Base-by-base conservation (phyloP, 1,139 yeast species). In the Yamadazyma atlantica region DNA sequence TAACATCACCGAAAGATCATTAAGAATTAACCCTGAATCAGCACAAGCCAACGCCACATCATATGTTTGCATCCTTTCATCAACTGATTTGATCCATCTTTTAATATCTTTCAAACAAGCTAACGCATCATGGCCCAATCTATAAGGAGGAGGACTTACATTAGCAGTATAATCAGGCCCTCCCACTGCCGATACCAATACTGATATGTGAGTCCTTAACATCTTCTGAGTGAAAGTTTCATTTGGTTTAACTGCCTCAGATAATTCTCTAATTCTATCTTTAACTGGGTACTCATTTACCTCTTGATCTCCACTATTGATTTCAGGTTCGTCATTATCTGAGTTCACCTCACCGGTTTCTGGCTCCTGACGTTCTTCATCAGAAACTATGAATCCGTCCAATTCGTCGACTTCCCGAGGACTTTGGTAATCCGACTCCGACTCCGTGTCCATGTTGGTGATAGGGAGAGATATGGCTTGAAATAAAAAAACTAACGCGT, bases 11-110 rank as follows among this genome's bases (percentile, higher is more conserved):
- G 84, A 59, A 42, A 92, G 59, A 59, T 92, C 98, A 50, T 79
- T 80, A 2, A 70, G 58, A 3, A 90, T 82, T 21, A 92, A 67
- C 1, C 85, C 85, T 8, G 85, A 79, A 37, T 87, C 94, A 4
- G 90, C 86, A 48, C 95, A 85, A 0, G 96, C 96, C 34, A 86
- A 69, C 0, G 96, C 95, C 13, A 90, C 96, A 48, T 84, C 89
- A 69, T 79, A 83, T 19, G 80, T 70, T 36, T 75, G 71, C 43
- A 77, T 74, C 30, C 72, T 69, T 42, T 87, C 95, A 57, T 92
- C 98, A 35, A 87, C 92, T 1, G 85, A 73, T 48, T 79, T 79
- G 39, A 92, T 75, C 96, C 97, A 90, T 49, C 85, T 72, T 56
- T 87, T 88, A 44, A 92, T 62, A 62, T 92, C 98, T 50, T 86